These are phyloP conservation scores for Trichoderma oligosporum DNA, from an alignment of 2,329 filamentous ascomycete species.

Conservation along the genomic window DNA sequence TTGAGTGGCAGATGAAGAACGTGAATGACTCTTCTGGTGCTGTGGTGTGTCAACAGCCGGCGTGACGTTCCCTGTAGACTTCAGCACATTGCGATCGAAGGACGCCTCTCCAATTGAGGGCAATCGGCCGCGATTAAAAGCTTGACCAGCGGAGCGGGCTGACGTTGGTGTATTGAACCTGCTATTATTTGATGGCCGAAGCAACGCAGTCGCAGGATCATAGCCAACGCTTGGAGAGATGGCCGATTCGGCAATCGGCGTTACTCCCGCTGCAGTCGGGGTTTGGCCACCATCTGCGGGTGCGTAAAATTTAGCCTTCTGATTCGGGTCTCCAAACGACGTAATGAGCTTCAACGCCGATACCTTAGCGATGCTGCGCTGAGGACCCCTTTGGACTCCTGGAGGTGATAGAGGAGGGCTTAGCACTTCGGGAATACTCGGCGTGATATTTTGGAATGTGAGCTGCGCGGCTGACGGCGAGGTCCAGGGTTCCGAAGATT, in stretches of 20 bases:
- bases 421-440: constrained; percentile 58
- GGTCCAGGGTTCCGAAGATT: constrained; percentile 81
- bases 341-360: constrained; percentile 89
- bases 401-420: constrained; percentile 74
- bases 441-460: constrained; percentile 50
- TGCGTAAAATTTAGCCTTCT: constrained; percentile 62
- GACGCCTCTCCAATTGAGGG: constrained; percentile 69
- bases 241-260: constrained; percentile 80
- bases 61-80: constrained; percentile 25
- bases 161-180: constrained; percentile 67
- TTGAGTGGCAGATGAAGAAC: constrained; percentile 37
- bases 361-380: constrained; percentile 68
- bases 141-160: constrained; percentile 55
- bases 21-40: constrained; percentile 32
- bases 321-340: constrained; percentile 65
- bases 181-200: constrained; percentile 64
- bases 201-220: constrained; percentile 63
- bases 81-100: constrained; percentile 32
- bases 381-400: constrained; percentile 55
- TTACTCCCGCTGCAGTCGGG: constrained; percentile 77
- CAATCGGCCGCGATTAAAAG: constrained; percentile 61
- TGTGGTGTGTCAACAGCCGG: constrained; percentile 29
- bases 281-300: constrained; percentile 59
- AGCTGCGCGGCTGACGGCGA: constrained; percentile 71
- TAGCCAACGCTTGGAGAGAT: constrained; percentile 55